phyloP scores from a whole-genome alignment of 2,329 filamentous ascomycete species.

The Xylaria hypoxylon region DNA sequence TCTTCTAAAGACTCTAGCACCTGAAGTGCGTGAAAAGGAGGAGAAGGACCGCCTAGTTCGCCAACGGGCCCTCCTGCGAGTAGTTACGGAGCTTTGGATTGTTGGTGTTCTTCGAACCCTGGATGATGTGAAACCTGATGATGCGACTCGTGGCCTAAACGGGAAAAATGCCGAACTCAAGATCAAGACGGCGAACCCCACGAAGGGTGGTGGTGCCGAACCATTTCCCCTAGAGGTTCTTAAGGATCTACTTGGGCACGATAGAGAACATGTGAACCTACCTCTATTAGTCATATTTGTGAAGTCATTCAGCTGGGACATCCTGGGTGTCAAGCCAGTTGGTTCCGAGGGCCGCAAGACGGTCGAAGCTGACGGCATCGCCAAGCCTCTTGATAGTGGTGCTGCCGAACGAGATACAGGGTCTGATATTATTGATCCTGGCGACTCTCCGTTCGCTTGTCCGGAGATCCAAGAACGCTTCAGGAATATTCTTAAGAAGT shows the following conservation, averaged over 20 bases:
- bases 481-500: slow-evolving; percentile 83
- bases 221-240: slow-evolving; percentile 97
- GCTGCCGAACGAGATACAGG: slow-evolving; percentile 64
- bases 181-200: slow-evolving; percentile 64
- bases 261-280: slow-evolving; percentile 90
- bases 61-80: slow-evolving; percentile 85
- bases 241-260: slow-evolving; percentile 93
- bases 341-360: slow-evolving; percentile 84
- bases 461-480: slow-evolving; percentile 87
- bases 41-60: slow-evolving; percentile 92
- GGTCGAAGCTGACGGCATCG: slow-evolving; percentile 82
- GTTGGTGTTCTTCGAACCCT: slow-evolving; percentile 88
- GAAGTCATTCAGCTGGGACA: slow-evolving; percentile 96
- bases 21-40: slow-evolving; percentile 90
- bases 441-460: slow-evolving; percentile 80
- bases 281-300: slow-evolving; percentile 94
- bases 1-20: slow-evolving; percentile 78
- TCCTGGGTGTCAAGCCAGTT: slow-evolving; percentile 80
- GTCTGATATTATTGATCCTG: slow-evolving; percentile 56
- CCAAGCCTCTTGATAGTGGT: slow-evolving; percentile 60
- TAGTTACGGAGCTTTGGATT: slow-evolving; percentile 96
- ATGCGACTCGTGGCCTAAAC: slow-evolving; percentile 70
- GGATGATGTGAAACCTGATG: slow-evolving; percentile 73
- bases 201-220: slow-evolving; percentile 77
- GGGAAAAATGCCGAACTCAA: slow-evolving; percentile 73